A percentile compares a stretch with the other conserved stretches of the same genome.
These are phyloP conservation scores for Calocybe cyanea DNA, from an alignment of 768 basidiomycete genomes.

Conservation along the genomic window DNA sequence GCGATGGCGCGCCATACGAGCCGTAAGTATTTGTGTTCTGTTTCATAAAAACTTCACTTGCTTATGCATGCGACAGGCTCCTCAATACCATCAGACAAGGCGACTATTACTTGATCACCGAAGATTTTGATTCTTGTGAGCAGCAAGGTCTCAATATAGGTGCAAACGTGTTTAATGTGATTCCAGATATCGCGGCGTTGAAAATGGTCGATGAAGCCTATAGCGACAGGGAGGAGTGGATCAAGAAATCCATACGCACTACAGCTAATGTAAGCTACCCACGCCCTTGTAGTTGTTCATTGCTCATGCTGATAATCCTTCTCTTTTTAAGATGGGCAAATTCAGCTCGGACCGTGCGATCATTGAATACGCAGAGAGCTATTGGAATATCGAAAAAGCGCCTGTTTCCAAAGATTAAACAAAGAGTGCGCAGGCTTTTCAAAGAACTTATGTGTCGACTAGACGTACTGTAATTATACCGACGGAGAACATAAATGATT, in stretches of 20 bases:
- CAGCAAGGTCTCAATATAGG: slow-evolving; percentile 3
- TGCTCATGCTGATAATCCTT: background rate
- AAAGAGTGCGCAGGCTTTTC: background rate
- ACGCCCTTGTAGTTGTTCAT: background rate
- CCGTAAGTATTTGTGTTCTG: slow-evolving; percentile 50
- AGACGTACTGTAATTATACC: too few species aligned
- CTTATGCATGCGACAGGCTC: slow-evolving; percentile 35
- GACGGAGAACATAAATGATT: too few species aligned
- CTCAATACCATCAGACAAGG: slow-evolving; percentile 73
- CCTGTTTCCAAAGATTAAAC: slow-evolving; percentile 18
- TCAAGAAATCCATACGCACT: slow-evolving; percentile 85
- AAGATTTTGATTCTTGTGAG: slow-evolving; percentile 93
- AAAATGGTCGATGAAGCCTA: slow-evolving; percentile 88
- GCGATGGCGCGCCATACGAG: slow-evolving; percentile 78
- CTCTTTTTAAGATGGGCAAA: slow-evolving; percentile 74
- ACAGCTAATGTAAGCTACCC: slow-evolving; percentile 56
- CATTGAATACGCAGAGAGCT: slow-evolving; percentile 86
- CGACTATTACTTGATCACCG: slow-evolving; percentile 79
- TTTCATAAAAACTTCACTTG: background rate
- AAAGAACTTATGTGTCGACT: background rate
- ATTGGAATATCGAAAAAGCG: slow-evolving; percentile 69
- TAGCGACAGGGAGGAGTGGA: slow-evolving; percentile 80
- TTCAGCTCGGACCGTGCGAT: slow-evolving; percentile 95
- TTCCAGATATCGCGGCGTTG: slow-evolving; percentile 73
- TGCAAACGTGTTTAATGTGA: background rate